Evolutionary conservation across 192 early-diverging fungal species (phyloP), one percentile per base, ranked within the genome.

Genomic region (Linnemannia exigua): DNA sequence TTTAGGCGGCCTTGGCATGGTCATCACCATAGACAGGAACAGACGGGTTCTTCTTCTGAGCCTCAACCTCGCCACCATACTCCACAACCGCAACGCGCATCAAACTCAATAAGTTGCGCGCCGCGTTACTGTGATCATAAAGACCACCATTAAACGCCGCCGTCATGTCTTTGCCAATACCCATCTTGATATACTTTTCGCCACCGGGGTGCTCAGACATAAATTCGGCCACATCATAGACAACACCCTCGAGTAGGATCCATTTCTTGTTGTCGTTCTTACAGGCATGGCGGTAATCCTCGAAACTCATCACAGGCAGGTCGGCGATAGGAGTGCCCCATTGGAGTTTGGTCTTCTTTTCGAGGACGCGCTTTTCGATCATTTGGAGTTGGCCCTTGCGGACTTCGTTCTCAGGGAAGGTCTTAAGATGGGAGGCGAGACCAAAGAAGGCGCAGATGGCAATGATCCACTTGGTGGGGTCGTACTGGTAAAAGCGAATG

Each of bases 121-220:
- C 97, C 54, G 95, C 97, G 73, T 97, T 98, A 79, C 95, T 93
- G 88, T 99, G 98, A 88, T 95, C 90, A 90, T 99, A 99, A 72
- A 98, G 91, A 70, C 95, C 96, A 54, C 98, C 98, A 79, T 98
- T 98, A 92, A 98, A 98, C 6, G 95, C 91, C 19, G 90, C 90
- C 15, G 97, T 97, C 90, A 96, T 94, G 84, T 99, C 96, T 84
- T 95, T 94, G 87, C 98, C 98, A 52, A 97, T 88, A 31, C 87
- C 92, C 79, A 91, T 88, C 67, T 92, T 92, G 80, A 99, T 79
- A 75, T 96, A 95, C 54, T 93, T 91, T 51, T 87, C 85, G 78
- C 98, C 98, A 80, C 98, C 98, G 28, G 98, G 98, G 84, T 99
- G 98, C 77, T 98, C 94, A 73, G 95, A 87, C 76, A 96, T 92